Evolutionary conservation across 23 red algal genomes (phyloP).

Genomic region (Gracilaria domingensis): DNA sequence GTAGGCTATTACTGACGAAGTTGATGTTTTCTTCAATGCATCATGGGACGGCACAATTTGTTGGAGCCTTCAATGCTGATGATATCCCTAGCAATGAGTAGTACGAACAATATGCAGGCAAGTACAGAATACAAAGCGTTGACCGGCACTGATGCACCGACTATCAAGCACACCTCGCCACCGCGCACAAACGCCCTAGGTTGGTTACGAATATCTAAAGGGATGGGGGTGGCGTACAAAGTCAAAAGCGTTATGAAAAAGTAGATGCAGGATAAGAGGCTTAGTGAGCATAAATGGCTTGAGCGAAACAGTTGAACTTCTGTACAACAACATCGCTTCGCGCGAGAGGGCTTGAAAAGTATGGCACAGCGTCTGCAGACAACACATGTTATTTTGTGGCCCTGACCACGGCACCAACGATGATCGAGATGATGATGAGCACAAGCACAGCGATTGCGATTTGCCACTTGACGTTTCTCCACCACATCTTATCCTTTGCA

Average conservation of each 20-base stretch:
- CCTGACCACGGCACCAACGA: constrained; percentile 51
- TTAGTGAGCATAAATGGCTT: constrained; percentile 15
- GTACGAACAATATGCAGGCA: constrained; percentile 29
- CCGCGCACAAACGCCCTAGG: neutral
- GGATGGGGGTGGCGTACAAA: neutral
- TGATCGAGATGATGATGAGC: constrained; percentile 68
- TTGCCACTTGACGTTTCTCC: constrained; percentile 78
- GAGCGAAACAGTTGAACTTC: neutral
- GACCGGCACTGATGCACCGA: constrained; percentile 6
- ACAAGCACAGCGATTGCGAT: constrained; percentile 69
- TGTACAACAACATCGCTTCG: neutral
- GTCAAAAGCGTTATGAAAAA: constrained; percentile 19
- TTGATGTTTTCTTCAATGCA: constrained; percentile 24
- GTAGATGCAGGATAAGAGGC: neutral
- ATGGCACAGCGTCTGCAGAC: neutral
- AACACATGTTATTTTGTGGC: neutral
- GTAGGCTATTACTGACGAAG: neutral
- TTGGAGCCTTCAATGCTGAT: constrained; percentile 45
- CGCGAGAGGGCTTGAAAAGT: neutral
- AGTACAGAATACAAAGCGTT: constrained; percentile 40
- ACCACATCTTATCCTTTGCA: constrained; percentile 93
- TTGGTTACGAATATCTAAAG: constrained; percentile 8
- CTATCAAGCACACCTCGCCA: constrained; percentile 2
- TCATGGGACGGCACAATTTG: constrained; percentile 38
- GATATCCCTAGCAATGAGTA: constrained; percentile 51